Conservation (phyloP, 805 yeast species). For the Torulaspora indica region DNA sequence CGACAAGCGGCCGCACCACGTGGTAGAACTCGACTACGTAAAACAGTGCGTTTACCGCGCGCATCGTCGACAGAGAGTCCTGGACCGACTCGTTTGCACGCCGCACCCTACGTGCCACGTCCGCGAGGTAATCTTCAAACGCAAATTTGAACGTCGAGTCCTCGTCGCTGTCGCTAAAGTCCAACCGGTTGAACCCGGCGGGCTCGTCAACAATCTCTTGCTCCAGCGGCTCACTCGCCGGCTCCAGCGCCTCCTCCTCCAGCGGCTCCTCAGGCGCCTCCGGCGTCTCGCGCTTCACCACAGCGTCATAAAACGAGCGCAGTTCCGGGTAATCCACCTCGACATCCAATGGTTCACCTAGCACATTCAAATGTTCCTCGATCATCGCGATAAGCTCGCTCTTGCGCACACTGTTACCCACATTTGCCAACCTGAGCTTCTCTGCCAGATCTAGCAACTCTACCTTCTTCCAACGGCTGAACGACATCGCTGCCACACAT, state of each 20-base stretch:
- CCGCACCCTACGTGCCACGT: constrained; percentile 18
- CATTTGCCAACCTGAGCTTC: constrained; percentile 21
- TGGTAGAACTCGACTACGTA: constrained; percentile 23
- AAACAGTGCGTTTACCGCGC: constrained; percentile 20
- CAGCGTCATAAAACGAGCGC: constrained; percentile 22
- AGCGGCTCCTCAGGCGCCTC: constrained; percentile 5
- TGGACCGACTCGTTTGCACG: constrained; percentile 25
- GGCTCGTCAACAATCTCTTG: no score
- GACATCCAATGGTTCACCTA: constrained; percentile 23
- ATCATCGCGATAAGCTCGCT: constrained; percentile 18
- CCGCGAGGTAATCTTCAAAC: constrained; percentile 24
- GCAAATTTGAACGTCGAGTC: constrained; percentile 20
- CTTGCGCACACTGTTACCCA: constrained; percentile 20
- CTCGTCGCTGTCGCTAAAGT: constrained; percentile 10
- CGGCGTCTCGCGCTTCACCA: constrained; percentile 4
- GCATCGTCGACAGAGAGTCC: constrained; percentile 26
- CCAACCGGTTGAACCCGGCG: neutral
- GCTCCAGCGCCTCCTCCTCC: neutral
- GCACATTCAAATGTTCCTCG: constrained; percentile 17
- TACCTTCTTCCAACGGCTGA: constrained; percentile 28
- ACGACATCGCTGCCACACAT: no score
- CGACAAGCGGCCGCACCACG: constrained; percentile 13
- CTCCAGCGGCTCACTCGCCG: no score
- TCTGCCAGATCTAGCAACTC: constrained; percentile 28
- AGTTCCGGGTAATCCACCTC: constrained; percentile 30